Conservation (phyloP, 805 yeast species). For the Hanseniaspora nectarophila region DNA sequence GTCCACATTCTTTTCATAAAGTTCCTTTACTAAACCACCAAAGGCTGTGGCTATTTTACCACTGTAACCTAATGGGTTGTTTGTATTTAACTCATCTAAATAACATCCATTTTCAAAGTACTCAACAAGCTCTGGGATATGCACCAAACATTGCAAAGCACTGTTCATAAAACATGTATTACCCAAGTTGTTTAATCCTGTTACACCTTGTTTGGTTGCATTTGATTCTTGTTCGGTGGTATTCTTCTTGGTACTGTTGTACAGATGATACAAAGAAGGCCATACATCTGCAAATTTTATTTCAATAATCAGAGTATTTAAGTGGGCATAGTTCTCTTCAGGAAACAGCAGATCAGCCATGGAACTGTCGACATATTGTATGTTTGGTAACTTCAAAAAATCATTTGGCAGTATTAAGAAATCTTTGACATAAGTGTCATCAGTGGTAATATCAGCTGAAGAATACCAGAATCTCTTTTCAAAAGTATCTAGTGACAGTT, state of each 20-base stretch:
- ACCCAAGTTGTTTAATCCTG: slow-evolving; percentile 64
- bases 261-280: slow-evolving; percentile 13
- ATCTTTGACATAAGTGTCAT: not conserved
- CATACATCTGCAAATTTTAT: slow-evolving; percentile 9
- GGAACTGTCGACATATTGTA: slow-evolving; percentile 3
- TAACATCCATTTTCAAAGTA: slow-evolving; percentile 58
- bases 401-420: slow-evolving; percentile 8
- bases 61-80: slow-evolving; percentile 74
- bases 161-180: slow-evolving; percentile 93
- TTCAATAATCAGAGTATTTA: slow-evolving; percentile 7
- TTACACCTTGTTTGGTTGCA: slow-evolving; percentile 36
- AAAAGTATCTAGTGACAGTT: not conserved
- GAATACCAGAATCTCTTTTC: slow-evolving; percentile 12
- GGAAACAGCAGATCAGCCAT: not conserved
- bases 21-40: slow-evolving; percentile 50
- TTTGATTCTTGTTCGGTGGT: slow-evolving; percentile 3
- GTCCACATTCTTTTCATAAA: slow-evolving; percentile 32
- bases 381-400: not conserved
- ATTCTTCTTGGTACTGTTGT: slow-evolving; percentile 1
- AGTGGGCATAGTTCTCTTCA: not conserved
- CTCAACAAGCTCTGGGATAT: slow-evolving; percentile 67
- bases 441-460: not conserved
- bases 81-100: slow-evolving; percentile 53
- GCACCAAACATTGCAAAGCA: slow-evolving; percentile 79
- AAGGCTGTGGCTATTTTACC: slow-evolving; percentile 75